These are phyloP conservation scores for Monilinia aucupariae DNA, from an alignment of 2,329 filamentous ascomycete genomes.

Conservation along the genomic window DNA sequence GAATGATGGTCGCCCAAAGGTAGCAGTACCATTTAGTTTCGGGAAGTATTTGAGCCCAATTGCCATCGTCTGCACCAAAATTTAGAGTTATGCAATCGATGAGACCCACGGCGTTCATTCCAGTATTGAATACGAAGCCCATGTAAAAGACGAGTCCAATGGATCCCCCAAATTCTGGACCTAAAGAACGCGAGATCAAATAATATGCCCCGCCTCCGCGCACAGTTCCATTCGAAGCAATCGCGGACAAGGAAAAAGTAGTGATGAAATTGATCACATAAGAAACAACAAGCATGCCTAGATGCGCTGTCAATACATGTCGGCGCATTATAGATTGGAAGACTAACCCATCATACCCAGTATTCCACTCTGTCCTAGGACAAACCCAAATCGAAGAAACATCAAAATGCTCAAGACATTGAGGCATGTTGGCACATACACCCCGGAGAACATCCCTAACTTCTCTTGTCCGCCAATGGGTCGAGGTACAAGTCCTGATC, in stretches of 20 bases:
- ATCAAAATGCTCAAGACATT: conserved; percentile 89
- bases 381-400: conserved; percentile 84
- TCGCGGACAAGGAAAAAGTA: conserved; percentile 78
- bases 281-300: conserved; percentile 61
- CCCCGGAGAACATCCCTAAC: conserved; percentile 69
- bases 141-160: conserved; percentile 86
- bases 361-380: conserved; percentile 51
- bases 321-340: neutral
- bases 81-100: conserved; percentile 78
- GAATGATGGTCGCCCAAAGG: conserved; percentile 64
- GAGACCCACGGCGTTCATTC: conserved; percentile 80
- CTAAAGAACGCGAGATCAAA: conserved; percentile 77
- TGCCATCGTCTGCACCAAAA: conserved; percentile 54
- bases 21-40: conserved; percentile 74
- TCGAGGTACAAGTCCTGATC: conserved; percentile 39
- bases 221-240: conserved; percentile 85
- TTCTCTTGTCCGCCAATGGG: conserved; percentile 47
- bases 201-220: conserved; percentile 85
- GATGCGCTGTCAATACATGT: neutral
- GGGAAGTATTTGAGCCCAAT: conserved; percentile 55
- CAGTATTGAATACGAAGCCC: conserved; percentile 83
- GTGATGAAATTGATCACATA: conserved; percentile 81
- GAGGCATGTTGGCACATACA: conserved; percentile 83
- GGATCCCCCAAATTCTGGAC: conserved; percentile 82
- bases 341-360: conserved; percentile 17